Conservation (phyloP, 73 alveolate genomes). For the Durusdinium trenchii region DNA sequence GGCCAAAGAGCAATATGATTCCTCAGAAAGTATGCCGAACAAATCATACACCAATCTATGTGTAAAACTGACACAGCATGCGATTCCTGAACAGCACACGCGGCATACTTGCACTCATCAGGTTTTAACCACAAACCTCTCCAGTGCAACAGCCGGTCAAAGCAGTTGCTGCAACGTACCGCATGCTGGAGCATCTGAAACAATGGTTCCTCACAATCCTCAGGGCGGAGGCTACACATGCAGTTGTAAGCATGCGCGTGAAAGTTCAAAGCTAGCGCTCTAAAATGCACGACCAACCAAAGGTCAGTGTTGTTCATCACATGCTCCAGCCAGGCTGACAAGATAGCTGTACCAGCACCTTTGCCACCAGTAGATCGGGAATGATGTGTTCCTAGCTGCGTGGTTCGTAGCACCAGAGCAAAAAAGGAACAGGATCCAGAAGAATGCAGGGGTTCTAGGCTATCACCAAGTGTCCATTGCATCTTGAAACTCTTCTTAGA, state of each 20-base stretch:
- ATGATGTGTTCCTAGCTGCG: too few species aligned
- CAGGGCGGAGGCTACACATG: neutral
- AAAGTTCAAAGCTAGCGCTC: too few species aligned
- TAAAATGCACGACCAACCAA: too few species aligned
- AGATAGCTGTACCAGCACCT: too few species aligned
- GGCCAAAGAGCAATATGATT: neutral
- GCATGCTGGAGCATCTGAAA: neutral
- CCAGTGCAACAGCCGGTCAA: neutral
- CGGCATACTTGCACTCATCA: neutral
- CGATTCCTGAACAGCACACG: neutral
- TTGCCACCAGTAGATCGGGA: too few species aligned
- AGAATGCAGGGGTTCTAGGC: neutral
- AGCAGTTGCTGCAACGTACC: neutral
- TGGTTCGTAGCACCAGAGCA: too few species aligned
- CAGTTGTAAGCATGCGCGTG: neutral
- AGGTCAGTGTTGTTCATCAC: too few species aligned
- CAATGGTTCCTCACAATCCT: too few species aligned
- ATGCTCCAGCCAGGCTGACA: too few species aligned
- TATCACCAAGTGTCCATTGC: neutral
- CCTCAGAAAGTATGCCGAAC: neutral
- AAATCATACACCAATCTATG: too few species aligned
- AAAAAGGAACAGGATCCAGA: neutral
- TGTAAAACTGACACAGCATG: too few species aligned
- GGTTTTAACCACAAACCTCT: too few species aligned
- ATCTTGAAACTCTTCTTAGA: conserved; percentile 18